Conservation (phyloP, 768 basidiomycete genomes). For the Russula ochroleuca region DNA sequence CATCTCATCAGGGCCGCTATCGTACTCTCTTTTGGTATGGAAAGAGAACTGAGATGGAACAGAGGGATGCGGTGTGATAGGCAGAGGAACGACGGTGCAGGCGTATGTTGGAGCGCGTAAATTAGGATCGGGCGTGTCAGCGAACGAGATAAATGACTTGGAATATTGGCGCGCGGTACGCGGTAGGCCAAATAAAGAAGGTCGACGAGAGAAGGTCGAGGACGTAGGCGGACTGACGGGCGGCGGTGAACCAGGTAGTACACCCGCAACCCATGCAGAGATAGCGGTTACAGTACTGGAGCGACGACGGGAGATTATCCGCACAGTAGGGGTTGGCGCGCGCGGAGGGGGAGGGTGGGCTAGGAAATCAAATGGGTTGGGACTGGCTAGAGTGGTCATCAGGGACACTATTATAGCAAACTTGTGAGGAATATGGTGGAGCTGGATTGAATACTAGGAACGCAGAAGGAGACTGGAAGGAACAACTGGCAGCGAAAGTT, state of each 20-base stretch:
- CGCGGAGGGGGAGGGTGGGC: slow-evolving; percentile 34
- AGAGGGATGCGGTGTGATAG: slow-evolving; percentile 12
- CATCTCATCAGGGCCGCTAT: not conserved
- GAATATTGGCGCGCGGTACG: slow-evolving; percentile 39
- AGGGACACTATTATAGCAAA: slow-evolving; percentile 1
- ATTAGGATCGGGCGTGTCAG: slow-evolving; percentile 46
- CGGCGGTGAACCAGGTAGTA: slow-evolving; percentile 65
- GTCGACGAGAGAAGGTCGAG: slow-evolving; percentile 33
- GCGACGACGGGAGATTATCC: slow-evolving; percentile 24
- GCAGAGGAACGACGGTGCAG: slow-evolving; percentile 50
- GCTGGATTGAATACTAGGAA: not conserved
- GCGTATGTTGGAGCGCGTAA: slow-evolving; percentile 62
- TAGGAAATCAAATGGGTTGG: slow-evolving; percentile 31
- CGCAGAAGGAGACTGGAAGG: not conserved
- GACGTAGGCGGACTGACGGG: slow-evolving; percentile 35
- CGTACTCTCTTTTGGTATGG: not conserved
- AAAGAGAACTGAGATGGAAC: not conserved
- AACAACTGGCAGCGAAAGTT: not conserved
- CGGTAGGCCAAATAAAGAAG: slow-evolving; percentile 27
- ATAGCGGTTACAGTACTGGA: slow-evolving; percentile 50
- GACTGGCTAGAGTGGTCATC: not conserved
- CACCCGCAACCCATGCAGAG: slow-evolving; percentile 56
- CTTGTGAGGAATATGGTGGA: not conserved
- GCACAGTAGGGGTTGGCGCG: slow-evolving; percentile 29
- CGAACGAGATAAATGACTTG: slow-evolving; percentile 45